A percentile compares a stretch with the other conserved stretches of the same genome.
phyloP scores from a whole-genome alignment of 2,329 filamentous ascomycete species.

The Colletotrichum sp. region DNA sequence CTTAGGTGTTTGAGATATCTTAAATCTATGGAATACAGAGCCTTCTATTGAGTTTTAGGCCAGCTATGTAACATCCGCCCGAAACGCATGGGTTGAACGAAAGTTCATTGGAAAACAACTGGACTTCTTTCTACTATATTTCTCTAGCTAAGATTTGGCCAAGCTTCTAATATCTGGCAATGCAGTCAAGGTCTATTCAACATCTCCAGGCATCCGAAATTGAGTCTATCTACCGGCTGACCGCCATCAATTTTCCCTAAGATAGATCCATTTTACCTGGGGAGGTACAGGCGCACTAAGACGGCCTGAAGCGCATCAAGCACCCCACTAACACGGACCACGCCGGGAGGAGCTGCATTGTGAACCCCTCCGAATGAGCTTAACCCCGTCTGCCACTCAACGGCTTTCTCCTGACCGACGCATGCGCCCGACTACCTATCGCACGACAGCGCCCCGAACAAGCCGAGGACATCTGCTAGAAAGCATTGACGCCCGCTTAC shows the following conservation, averaged over 20 bases:
- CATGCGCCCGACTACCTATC: background rate
- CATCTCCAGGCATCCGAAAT: background rate
- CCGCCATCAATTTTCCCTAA: rapidly evolving
- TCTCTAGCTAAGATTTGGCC: background rate
- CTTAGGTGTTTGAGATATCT: background rate
- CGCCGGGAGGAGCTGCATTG: background rate
- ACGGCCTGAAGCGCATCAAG: background rate
- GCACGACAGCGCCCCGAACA: background rate
- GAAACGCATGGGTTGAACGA: rapidly evolving
- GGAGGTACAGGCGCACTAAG: background rate
- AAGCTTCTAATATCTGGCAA: background rate
- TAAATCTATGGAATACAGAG: background rate
- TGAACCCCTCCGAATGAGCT: background rate
- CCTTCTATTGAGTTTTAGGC: background rate
- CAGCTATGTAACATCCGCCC: background rate
- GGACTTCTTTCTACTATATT: background rate
- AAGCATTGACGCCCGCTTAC: background rate
- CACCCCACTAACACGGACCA: background rate
- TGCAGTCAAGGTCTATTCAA: background rate
- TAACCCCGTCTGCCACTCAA: background rate
- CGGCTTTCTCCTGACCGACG: background rate
- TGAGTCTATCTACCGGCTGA: background rate
- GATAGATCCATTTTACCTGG: background rate
- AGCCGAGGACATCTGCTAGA: background rate
- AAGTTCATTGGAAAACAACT: background rate